A percentile compares a stretch with the other conserved stretches of the same genome.
These are phyloP conservation scores for Hanseniaspora occidentalis DNA, from an alignment of 805 yeast species.

Conservation along the genomic window DNA sequence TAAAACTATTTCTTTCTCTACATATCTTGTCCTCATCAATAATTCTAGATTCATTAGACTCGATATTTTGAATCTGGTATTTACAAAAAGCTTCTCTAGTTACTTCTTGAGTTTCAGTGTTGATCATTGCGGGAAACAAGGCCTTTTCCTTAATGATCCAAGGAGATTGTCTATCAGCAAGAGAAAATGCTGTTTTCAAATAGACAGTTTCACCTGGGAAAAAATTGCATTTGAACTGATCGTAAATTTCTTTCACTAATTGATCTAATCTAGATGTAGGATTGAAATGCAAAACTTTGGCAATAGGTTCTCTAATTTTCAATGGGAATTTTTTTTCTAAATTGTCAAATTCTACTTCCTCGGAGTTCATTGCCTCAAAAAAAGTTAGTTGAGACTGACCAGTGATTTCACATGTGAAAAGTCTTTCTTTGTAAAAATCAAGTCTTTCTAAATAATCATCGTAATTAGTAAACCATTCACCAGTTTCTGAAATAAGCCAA, in stretches of 20 bases:
- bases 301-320: slow-evolving; percentile 82
- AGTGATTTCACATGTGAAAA: slow-evolving; percentile 91
- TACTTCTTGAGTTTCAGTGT: slow-evolving; percentile 24
- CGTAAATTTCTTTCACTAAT: slow-evolving; percentile 78
- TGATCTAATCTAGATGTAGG: slow-evolving; percentile 71
- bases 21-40: slow-evolving; percentile 63
- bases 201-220: slow-evolving; percentile 84
- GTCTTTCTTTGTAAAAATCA: slow-evolving; percentile 60
- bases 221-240: slow-evolving; percentile 64
- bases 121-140: slow-evolving; percentile 43
- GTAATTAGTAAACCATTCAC: slow-evolving; percentile 76
- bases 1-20: slow-evolving; percentile 76
- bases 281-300: slow-evolving; percentile 72
- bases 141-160: slow-evolving; percentile 70
- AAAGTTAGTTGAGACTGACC: slow-evolving; percentile 87
- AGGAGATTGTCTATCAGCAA: neutral
- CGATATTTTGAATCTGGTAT: slow-evolving; percentile 54
- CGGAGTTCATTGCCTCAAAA: slow-evolving; percentile 78
- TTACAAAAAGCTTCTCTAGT: slow-evolving; percentile 44
- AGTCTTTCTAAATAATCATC: slow-evolving; percentile 60
- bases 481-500: slow-evolving; percentile 73
- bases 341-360: slow-evolving; percentile 44
- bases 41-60: slow-evolving; percentile 44
- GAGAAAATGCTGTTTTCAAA: slow-evolving; percentile 30
- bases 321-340: slow-evolving; percentile 84